These are phyloP conservation scores for Tuber indicum DNA, from an alignment of 495 filamentous ascomycete species.

Conservation along the genomic window DNA sequence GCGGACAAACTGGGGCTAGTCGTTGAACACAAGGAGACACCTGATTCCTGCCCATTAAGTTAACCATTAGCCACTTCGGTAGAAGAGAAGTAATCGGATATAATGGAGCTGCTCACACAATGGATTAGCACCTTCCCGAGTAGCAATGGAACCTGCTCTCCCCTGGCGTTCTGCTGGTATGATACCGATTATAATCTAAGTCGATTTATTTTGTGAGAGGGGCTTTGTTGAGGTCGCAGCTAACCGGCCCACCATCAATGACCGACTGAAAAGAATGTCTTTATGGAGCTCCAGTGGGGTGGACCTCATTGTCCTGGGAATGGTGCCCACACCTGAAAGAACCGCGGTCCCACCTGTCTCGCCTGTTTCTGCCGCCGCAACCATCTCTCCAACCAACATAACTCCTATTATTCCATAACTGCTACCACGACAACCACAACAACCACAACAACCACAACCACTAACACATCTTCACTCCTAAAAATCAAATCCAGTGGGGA, in stretches of 20 bases:
- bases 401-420: background rate
- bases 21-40: background rate
- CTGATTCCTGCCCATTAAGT: background rate
- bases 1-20: background rate
- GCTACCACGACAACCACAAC: background rate
- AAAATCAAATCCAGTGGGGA: background rate
- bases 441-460: background rate
- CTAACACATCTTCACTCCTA: background rate
- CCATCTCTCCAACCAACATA: background rate
- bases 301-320: background rate
- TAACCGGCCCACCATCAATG: slow-evolving; percentile 5
- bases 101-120: background rate
- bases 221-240: background rate
- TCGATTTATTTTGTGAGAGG: background rate
- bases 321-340: background rate
- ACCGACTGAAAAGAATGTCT: background rate
- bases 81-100: too few relatives aligned
- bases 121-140: background rate
- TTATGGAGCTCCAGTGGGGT: background rate
- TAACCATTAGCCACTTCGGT: background rate
- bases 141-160: background rate
- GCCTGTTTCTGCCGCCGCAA: background rate
- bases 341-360: background rate
- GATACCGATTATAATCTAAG: too few relatives aligned
- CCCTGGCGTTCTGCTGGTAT: background rate